Percentiles rank a stretch among this genome's conserved stretches.
These are phyloP conservation scores for Leccinum fallax DNA, from an alignment of 1,284 basidiomycete species.

Conservation along the genomic window DNA sequence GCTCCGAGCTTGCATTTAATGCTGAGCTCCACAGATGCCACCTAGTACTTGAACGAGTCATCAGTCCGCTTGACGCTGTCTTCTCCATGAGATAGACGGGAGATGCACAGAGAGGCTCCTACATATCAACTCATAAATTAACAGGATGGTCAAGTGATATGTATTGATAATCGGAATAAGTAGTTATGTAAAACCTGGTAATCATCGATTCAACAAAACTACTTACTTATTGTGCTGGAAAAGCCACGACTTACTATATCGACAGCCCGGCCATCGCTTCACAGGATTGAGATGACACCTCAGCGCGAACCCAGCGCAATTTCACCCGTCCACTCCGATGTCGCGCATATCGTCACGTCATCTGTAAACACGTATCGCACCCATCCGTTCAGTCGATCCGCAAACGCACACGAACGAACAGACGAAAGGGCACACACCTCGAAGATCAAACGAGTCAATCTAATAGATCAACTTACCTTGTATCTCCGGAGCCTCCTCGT, in stretches of 20 bases:
- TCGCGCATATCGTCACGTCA: slow-evolving; percentile 27
- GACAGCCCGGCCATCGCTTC: slow-evolving; percentile 2
- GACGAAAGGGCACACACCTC: slow-evolving; percentile 38
- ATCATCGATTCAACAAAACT: neutral
- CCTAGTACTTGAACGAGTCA: no score
- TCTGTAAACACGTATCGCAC: slow-evolving; percentile 10
- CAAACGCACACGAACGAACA: no score
- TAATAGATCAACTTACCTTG: slow-evolving; percentile 42
- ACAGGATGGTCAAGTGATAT: no score
- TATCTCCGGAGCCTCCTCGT: slow-evolving; percentile 18
- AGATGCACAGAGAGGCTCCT: no score
- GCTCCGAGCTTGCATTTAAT: no score
- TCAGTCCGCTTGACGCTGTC: no score
- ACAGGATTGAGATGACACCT: slow-evolving; percentile 23
- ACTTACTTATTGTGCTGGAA: neutral
- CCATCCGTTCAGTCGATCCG: neutral
- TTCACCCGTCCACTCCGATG: slow-evolving; percentile 30
- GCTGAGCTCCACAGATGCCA: no score
- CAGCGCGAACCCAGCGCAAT: slow-evolving; percentile 28
- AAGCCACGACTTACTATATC: neutral
- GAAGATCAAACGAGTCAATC: slow-evolving; percentile 49
- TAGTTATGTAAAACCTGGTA: no score
- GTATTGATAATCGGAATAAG: no score
- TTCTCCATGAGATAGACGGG: no score
- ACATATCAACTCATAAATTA: no score